Conservation (phyloP, 1,139 yeast genomes). For the Zygosaccharomyces pseudobailii region DNA sequence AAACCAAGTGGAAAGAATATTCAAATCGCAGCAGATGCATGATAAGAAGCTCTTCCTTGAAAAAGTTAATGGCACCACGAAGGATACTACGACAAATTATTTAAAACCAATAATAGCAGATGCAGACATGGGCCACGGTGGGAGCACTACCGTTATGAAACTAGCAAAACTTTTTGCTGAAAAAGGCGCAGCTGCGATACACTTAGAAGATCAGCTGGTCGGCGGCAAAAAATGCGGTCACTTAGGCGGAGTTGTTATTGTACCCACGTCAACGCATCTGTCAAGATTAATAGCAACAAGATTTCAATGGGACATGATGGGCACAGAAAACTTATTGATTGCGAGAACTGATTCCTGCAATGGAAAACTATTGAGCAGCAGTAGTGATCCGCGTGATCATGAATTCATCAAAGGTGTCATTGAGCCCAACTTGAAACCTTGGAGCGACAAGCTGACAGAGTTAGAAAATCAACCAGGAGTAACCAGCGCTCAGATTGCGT, state of each 20-base stretch:
- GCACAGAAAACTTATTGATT: constrained; percentile 52
- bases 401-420: constrained; percentile 48
- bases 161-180: constrained; percentile 60
- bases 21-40: constrained; percentile 55
- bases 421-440: constrained; percentile 39
- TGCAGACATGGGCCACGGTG: constrained; percentile 69
- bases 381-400: constrained; percentile 54
- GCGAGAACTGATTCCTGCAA: constrained; percentile 62
- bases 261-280: constrained; percentile 56
- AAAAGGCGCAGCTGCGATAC: constrained; percentile 62
- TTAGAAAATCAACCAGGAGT: constrained; percentile 40
- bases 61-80: constrained; percentile 31
- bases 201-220: constrained; percentile 58
- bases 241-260: constrained; percentile 57
- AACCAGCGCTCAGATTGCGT: constrained; percentile 34
- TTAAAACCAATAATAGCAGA: constrained; percentile 62
- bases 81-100: constrained; percentile 40
- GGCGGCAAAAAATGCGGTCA: constrained; percentile 68
- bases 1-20: constrained; percentile 55
- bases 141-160: constrained; percentile 59
- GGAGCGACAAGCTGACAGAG: constrained; percentile 43
- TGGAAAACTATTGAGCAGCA: constrained; percentile 49
- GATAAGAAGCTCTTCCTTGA: constrained; percentile 50
- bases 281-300: constrained; percentile 55
- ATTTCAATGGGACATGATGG: constrained; percentile 63